Conservation (phyloP, 2,329 filamentous ascomycete genomes). For the Neonectria hederae region DNA sequence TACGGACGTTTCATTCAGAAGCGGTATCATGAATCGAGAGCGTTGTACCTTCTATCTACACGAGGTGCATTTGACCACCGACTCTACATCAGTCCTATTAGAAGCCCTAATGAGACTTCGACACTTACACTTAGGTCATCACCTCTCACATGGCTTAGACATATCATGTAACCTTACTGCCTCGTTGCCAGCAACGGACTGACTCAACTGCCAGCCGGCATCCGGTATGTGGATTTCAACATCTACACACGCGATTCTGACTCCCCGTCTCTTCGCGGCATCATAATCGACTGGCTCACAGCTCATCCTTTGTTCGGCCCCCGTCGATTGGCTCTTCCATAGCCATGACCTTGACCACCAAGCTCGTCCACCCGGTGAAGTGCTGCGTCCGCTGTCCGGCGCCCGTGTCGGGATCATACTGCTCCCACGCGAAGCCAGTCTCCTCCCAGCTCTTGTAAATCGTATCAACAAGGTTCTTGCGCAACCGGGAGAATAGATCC, state of each 20-base stretch:
- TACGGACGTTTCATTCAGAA: background rate
- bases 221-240: slow-evolving; percentile 3
- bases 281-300: slow-evolving; percentile 46
- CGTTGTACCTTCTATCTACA: background rate
- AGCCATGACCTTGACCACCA: slow-evolving; percentile 96
- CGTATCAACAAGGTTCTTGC: slow-evolving; percentile 87
- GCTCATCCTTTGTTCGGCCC: slow-evolving; percentile 56
- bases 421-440: slow-evolving; percentile 98
- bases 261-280: background rate
- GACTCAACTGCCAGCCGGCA: background rate
- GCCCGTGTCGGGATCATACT: slow-evolving; percentile 94
- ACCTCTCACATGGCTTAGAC: slow-evolving; percentile 16
- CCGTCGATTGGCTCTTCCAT: slow-evolving; percentile 75
- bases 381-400: slow-evolving; percentile 95
- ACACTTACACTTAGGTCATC: slow-evolving; percentile 9
- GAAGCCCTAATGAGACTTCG: background rate
- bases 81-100: background rate
- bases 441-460: slow-evolving; percentile 88
- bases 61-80: background rate
- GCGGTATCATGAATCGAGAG: slow-evolving; percentile 7
- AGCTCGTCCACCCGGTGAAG: slow-evolving; percentile 98
- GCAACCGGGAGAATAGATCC: slow-evolving; percentile 79
- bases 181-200: slow-evolving; percentile 9
- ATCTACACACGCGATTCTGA: slow-evolving; percentile 12
- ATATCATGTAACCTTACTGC: background rate